Base-by-base conservation (phyloP, 1,284 basidiomycete genomes). In the Rhizoctonia solani region DNA sequence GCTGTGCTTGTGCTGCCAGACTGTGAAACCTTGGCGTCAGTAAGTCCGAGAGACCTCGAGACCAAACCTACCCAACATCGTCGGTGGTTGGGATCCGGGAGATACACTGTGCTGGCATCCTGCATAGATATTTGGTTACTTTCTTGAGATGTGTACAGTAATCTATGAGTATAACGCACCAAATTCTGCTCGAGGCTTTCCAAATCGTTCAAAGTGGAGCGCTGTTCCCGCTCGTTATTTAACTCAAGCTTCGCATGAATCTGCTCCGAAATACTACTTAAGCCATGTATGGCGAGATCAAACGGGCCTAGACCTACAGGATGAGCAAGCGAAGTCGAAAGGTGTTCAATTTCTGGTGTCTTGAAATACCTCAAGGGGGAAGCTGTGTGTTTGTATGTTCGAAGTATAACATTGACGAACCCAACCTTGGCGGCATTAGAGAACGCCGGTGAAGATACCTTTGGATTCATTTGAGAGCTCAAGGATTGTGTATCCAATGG, bases 401-500 rank as follows among this genome's bases (percentile, higher is more conserved):
- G 44, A 23, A 50, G 19, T 14, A 61, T 30, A 11, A 46, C 46
- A 23, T 44, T 61, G 16, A 61, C 27, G 21, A 61, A 61, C 30
- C 46, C 58, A 23, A 61, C 58, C 5, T 61, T 47, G 16, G 50
- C 32, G 30, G 58, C 58, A 14, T 50, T 46, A 25, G 58, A 49
- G 46, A 50, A 50, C 2, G 44, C 58, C 16, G 58, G 30, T 19
- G 58, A 61, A 21, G 39, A 49, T 41, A 39, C 13, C 21, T 41
- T 32, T 25, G 41, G 6, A 6, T 19, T 16, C 19, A 19, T 29
- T 41, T 41, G 34, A 41, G n/a, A 5, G 30, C 23, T 32, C 6
- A 21, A 14, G 5, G 19, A 6, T 19, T 11, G 44, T 21, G 11
- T 46, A 46, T 21, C 13, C 6, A 19, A 19, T 46, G 19, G 8